These are phyloP conservation scores for Euphrasia confusa DNA, from an alignment of 257 asterid species.

Conservation along the genomic window DNA sequence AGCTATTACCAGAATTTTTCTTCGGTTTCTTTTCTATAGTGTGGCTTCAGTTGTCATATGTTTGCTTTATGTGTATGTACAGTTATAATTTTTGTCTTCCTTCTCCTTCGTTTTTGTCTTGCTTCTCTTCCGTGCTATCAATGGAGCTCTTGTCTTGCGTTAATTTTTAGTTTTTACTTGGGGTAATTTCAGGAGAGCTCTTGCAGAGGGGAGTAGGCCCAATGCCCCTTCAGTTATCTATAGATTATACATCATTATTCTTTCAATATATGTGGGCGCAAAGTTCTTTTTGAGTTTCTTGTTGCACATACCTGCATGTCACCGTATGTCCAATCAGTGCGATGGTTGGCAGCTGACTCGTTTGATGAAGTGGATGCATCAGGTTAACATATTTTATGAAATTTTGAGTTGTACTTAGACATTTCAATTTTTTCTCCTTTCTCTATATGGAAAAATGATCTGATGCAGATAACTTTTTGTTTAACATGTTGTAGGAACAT, in stretches of 20 bases:
- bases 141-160: slow-evolving; percentile 11
- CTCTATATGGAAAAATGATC: background rate
- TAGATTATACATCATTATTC: slow-evolving; percentile 54
- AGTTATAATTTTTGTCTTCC: slow-evolving; percentile 18
- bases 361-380: slow-evolving; percentile 96
- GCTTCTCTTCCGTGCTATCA: slow-evolving; percentile 19
- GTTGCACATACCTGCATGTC: slow-evolving; percentile 85
- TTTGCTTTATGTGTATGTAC: slow-evolving; percentile 85
- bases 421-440: slow-evolving; percentile 14
- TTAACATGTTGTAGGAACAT: slow-evolving; percentile 63
- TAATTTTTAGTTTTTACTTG: slow-evolving; percentile 13
- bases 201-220: slow-evolving; percentile 41
- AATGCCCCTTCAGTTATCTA: slow-evolving; percentile 42
- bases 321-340: slow-evolving; percentile 59
- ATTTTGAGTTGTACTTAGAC: slow-evolving; percentile 20
- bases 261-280: slow-evolving; percentile 64
- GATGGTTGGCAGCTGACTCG: slow-evolving; percentile 63
- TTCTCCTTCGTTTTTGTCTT: slow-evolving; percentile 13
- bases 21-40: slow-evolving; percentile 69
- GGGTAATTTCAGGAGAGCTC: slow-evolving; percentile 64
- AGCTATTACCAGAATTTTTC: slow-evolving; percentile 81
- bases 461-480: slow-evolving; percentile 1
- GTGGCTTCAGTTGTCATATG: slow-evolving; percentile 65
- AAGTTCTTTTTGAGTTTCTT: slow-evolving; percentile 61
- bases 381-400: slow-evolving; percentile 45